These are phyloP conservation scores for Scenedesmus sp. DNA, from an alignment of 163 green algal genomes.

Conservation along the genomic window DNA sequence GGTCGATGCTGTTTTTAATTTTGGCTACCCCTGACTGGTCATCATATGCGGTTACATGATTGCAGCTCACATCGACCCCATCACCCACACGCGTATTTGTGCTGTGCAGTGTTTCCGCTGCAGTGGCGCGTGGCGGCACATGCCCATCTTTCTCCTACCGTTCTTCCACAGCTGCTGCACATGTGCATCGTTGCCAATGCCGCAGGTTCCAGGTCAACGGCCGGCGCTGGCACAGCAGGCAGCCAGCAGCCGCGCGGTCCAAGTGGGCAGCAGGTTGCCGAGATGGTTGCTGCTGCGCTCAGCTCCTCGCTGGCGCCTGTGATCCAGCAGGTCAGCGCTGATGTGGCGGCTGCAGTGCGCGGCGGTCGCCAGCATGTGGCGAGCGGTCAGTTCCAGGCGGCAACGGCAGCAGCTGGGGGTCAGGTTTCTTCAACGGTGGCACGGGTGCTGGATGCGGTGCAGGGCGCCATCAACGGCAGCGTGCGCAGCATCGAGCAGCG, in stretches of 20 bases:
- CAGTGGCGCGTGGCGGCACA: no score
- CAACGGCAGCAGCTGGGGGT: background rate
- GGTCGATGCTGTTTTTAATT: no score
- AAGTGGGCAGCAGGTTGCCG: conserved; percentile 9
- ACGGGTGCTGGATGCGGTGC: conserved; percentile 29
- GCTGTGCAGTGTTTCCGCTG: no score
- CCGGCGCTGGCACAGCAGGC: conserved; percentile 19
- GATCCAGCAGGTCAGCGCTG: conserved; percentile 6
- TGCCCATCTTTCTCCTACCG: no score
- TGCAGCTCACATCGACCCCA: no score
- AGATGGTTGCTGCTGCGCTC: conserved; percentile 49
- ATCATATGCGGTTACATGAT: no score
- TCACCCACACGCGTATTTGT: no score
- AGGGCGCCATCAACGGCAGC: conserved; percentile 9
- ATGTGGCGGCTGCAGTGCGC: conserved; percentile 33
- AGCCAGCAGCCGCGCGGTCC: conserved; percentile 21
- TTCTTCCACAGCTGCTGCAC: no score
- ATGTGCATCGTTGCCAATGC: background rate
- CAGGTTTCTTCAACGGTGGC: conserved; percentile 27
- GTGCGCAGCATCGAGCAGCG: conserved; percentile 42
- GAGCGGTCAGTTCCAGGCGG: conserved; percentile 28
- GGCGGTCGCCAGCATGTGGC: background rate
- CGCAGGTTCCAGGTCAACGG: background rate
- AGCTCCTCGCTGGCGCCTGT: conserved; percentile 39
- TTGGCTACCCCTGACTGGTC: no score